Base-by-base conservation (phyloP, 257 asterid genomes). In the Rehmannia glutinosa region DNA sequence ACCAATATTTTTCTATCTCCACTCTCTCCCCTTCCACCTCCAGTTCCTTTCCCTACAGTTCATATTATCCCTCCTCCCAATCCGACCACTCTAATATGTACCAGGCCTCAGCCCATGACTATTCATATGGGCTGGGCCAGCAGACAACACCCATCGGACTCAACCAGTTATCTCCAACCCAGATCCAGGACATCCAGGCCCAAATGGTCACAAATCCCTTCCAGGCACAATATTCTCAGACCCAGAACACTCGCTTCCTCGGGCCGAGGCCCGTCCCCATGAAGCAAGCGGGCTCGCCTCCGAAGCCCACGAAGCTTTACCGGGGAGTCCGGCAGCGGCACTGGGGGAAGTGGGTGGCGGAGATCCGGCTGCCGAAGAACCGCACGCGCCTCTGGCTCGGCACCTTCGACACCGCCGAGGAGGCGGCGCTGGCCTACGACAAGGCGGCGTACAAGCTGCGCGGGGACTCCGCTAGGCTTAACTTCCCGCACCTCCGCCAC, bases 301-400 rank as follows among this genome's bases (percentile, higher is more conserved):
- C 90, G 1, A 88, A 88, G 85, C 94, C 98, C 80, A 76, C 71
- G 3, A 93, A 93, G 75, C 96, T 90, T 8, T 93, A 93, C 88
- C 69, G 99, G 36, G 99, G 99, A 1, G 99, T 93, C n/a, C 79
- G 99, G 70, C 99, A 93, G 73, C 88, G 99, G 4, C 99, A 93
- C 88, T 93, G 99, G 99, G 99, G 99, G 0, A 93, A 93, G 64
- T 93, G 98, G 98, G 98, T 93, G 23, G 98, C 97, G 2, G 98
- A 92, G 86, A 92, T 92, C 80, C 93, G 98, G 4, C 67, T 92
- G 32, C 98, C 98, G 0, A 84, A 81, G 88, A 90, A 86, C 86
- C 87, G 98, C 0, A 87, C 91, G 52, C 85, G 98, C 2, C 84
- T 93, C 38, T 93, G 98, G 98, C 92, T 93, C 0, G 98, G 98